phyloP scores from a whole-genome alignment of 345 rosid genomes.

The Syzygium aqueum region DNA sequence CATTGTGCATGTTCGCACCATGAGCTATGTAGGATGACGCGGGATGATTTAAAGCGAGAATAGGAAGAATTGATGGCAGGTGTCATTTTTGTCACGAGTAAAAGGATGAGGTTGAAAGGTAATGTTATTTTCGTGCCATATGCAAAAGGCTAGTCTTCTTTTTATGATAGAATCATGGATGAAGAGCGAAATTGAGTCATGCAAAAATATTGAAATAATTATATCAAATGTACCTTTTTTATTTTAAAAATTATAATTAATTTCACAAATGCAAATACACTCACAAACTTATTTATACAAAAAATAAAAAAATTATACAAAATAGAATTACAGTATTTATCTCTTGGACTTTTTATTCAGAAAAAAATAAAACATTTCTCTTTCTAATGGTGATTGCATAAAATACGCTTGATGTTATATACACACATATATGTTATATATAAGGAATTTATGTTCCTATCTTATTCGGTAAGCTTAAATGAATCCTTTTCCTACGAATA shows the following conservation, averaged over 20 bases:
- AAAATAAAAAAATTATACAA: no score
- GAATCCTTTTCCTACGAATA: no score
- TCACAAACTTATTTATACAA: no score
- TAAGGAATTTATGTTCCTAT: no score
- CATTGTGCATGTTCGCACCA: neutral
- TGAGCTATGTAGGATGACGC: neutral
- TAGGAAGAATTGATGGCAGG: neutral
- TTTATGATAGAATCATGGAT: neutral
- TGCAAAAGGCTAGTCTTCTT: neutral
- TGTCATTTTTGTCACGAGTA: neutral
- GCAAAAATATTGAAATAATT: neutral
- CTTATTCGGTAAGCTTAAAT: no score
- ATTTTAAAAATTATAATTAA: neutral
- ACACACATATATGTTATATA: no score
- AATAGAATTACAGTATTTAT: no score
- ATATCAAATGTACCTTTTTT: neutral
- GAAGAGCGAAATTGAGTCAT: neutral
- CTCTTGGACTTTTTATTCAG: no score
- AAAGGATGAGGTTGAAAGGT: neutral
- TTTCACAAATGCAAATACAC: neutral
- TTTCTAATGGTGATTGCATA: no score
- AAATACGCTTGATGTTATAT: no score
- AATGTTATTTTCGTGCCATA: neutral
- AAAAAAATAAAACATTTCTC: no score
- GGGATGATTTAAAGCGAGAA: neutral